Base-by-base conservation (phyloP, 768 basidiomycete genomes). In the Pleurotus salmoneostramineus region DNA sequence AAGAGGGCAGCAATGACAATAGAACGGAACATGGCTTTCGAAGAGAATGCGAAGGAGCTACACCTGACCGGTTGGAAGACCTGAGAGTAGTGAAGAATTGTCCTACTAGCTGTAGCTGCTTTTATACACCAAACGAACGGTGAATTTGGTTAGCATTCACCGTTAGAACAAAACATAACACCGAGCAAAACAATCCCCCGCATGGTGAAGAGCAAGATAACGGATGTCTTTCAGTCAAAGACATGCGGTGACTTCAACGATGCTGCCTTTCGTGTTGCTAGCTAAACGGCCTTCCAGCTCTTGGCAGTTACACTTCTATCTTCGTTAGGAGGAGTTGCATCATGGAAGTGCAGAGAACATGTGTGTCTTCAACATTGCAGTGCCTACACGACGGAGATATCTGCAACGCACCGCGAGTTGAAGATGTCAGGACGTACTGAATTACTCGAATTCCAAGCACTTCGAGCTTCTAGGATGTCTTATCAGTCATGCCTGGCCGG, bases 1-100 rank as follows among this genome's bases (percentile, higher is more conserved):
- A 74, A 63, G 33, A 75, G 52, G 43, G 72, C 46, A 59, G 62
- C 62, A 59, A 71, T 59, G 35, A 65, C 50, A 42, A 65, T 56
- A 37, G 65, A 64, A 57, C 64, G 57, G 60, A 71, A 69, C 65
- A 73, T 69, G n/a, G 12, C 17, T 7, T 45, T 27, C 21, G 21
- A 27, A 27, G 21, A 27, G 21, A 27, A 27, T 27, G 21, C 21
- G 44, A 11, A 14, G n/a, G 15, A 17, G 12, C 17, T 45, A 45
- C 44, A 45, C 12, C 44, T 17, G 6, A 15, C 15, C 34, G 12
- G 50, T 34, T 15, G 36, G 14, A 17, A 51, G 21, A 51, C 34
- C 33, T 15, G 6, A 15, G 12, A 21, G 33, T 37, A 51, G 33
- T 51, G 50, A 37, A 15, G 50, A 15, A 17, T n/a, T 4, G 21